Evolutionary conservation across 331 rosid species (phyloP), one percentile per base, ranked within the genome.

Genomic region (Erythrophleum ivorense): DNA sequence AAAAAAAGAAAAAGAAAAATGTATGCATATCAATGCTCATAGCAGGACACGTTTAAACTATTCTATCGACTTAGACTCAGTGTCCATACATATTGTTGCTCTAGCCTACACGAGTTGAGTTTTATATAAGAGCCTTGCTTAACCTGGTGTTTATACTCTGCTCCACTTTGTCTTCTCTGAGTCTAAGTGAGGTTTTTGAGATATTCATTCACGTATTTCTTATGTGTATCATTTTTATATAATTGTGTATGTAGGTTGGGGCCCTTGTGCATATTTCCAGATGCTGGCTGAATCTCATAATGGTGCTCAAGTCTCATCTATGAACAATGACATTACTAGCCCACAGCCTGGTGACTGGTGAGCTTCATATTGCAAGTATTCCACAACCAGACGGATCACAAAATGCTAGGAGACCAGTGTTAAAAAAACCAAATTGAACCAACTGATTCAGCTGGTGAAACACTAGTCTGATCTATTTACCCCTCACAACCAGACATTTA

Each of bases 191-290:
- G 43, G 68, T n/a, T 33, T 63, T 63, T 63, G 43, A 33, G 6
- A 45, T 9, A n/a, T n/a, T n/a, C n/a, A n/a, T n/a, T n/a, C n/a
- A 24, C 21, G n/a, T n/a, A n/a, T 76, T 38, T 38, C 46, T 16
- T 55, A 9, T 52, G 34, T 31, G 1, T 11, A 15, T 46, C 15
- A 43, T n/a, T n/a, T n/a, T n/a, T 55, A 3, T 80, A 75, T 34
- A 45, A 71, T 38, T 75, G 82, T 87, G 76, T 82, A 68, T 71
- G 87, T 60, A 96, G 99, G 99, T 77, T 96, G 98, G 98, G 99
- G 97, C 71, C 98, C 99, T 70, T 91, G 88, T 76, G 99, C 99
- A 0, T 96, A 96, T 88, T 94, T 96, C 78, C 97, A 85, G 83
- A 94, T 92, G 97, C 66, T 93, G 84, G 87, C 91, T 7, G 99